A percentile compares a stretch with the other conserved stretches of the same genome.
Evolutionary conservation across 768 basidiomycete genomes (phyloP).

Genomic region (Phanerochaete carnosa): DNA sequence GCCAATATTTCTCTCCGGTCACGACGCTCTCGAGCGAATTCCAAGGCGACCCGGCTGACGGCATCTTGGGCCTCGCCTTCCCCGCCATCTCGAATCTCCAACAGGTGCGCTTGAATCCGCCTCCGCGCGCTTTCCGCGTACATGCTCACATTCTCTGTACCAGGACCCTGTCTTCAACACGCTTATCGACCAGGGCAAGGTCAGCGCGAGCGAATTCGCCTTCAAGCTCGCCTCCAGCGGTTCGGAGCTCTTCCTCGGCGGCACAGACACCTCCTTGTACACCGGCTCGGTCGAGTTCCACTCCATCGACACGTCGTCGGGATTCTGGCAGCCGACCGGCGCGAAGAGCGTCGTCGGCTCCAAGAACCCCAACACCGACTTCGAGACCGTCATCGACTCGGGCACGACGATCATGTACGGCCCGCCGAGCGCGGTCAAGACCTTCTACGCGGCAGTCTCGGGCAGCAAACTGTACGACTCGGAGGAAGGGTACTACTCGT

Average conservation of each 20-base stretch:
- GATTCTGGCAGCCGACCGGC: slow-evolving; percentile 26
- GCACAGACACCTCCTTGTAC: slow-evolving; percentile 37
- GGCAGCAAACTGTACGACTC: slow-evolving; percentile 23
- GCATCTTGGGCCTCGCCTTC: slow-evolving; percentile 31
- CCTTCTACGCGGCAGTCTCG: slow-evolving; percentile 6
- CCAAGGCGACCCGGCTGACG: slow-evolving; percentile 18
- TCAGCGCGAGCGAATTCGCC: slow-evolving; percentile 29
- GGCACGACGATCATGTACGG: slow-evolving; percentile 12
- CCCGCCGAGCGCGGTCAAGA: not conserved
- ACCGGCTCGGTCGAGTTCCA: slow-evolving; percentile 32
- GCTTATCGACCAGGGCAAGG: slow-evolving; percentile 20
- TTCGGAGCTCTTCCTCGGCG: slow-evolving; percentile 39
- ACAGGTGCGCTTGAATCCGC: not conserved
- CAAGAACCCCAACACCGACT: not conserved
- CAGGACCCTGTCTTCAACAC: slow-evolving; percentile 27
- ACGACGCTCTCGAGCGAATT: slow-evolving; percentile 21
- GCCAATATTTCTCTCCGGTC: slow-evolving; percentile 26
- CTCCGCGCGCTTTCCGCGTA: not conserved
- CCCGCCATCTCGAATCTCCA: slow-evolving; percentile 21
- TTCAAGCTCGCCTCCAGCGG: slow-evolving; percentile 35
- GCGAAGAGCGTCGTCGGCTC: slow-evolving; percentile 9
- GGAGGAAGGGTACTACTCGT: slow-evolving; percentile 24
- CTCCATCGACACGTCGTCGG: slow-evolving; percentile 15
- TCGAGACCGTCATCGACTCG: slow-evolving; percentile 28
- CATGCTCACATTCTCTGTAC: slow-evolving; percentile 8